A percentile compares a stretch with the other conserved stretches of the same genome.
Evolutionary conservation across 805 yeast genomes (phyloP).

Genomic region (Candida manassasensis): DNA sequence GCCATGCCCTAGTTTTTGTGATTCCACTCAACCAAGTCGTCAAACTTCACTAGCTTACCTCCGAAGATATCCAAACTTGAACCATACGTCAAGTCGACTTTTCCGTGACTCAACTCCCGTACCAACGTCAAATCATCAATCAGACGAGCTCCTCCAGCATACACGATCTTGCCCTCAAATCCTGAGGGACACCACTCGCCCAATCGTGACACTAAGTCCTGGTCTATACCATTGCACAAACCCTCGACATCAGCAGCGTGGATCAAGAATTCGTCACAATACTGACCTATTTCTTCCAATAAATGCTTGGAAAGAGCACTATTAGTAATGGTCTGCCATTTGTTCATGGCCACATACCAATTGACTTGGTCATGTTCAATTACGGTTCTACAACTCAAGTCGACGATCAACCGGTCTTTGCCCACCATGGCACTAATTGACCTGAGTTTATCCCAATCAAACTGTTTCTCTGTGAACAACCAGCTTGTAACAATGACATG

Average conservation of each 20-base stretch:
- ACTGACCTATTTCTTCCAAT: constrained; percentile 49
- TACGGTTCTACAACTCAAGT: constrained; percentile 71
- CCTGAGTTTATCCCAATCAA: constrained; percentile 48
- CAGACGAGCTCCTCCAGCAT: constrained; percentile 94
- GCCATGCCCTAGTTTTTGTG: constrained; percentile 7
- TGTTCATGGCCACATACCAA: constrained; percentile 97
- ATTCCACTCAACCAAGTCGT: constrained; percentile 77
- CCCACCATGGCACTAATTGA: constrained; percentile 56
- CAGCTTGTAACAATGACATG: constrained; percentile 92
- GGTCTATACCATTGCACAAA: constrained; percentile 87
- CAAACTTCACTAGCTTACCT: constrained; percentile 71
- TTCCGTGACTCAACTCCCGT: constrained; percentile 62
- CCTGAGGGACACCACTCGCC: constrained; percentile 69
- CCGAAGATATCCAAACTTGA: constrained; percentile 94
- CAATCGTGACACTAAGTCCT: constrained; percentile 61
- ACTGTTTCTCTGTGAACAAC: constrained; percentile 60
- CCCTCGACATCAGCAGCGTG: constrained; percentile 99
- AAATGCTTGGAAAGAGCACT: constrained; percentile 51
- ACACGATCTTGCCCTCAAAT: constrained; percentile 67
- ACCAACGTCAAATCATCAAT: constrained; percentile 67
- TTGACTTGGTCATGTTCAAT: constrained; percentile 18
- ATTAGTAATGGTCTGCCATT: constrained; percentile 90
- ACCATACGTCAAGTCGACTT: constrained; percentile 89
- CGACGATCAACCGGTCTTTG: constrained; percentile 67
- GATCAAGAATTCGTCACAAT: constrained; percentile 82